Base-by-base conservation (phyloP, 1,139 yeast genomes). In the Keqinozyma sinolaborantium region DNA sequence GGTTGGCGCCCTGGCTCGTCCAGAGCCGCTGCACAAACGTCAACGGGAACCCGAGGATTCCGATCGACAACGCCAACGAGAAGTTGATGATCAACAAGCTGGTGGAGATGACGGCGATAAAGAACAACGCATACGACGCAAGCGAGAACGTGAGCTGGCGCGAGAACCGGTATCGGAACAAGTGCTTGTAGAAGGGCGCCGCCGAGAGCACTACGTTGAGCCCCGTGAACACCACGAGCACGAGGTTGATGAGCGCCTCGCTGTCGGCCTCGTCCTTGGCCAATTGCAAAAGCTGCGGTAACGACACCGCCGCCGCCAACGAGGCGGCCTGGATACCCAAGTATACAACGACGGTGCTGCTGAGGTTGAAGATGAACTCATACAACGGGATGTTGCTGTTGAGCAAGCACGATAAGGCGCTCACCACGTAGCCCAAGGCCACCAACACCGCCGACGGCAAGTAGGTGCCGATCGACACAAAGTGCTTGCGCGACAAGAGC, bases 381-480 rank as follows among this genome's bases (percentile, higher is more conserved):
- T 38, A 25, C 3, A 55, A 31, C 8, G 51, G 40, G 18, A 64
- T 50, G 2, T 60, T 58, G 31, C 73, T 67, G 36, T 73, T 73
- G 30, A 84, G 50, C 25, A 79, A 51, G 11, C 77, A 60, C 44
- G 83, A 76, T 27, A 85, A 59, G 0, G 96, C 75, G 48, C 87
- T 78, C 24, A 88, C 44, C 0, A 88, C 79, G 64, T 76, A 90
- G 4, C 88, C 62, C 7, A 76, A 72, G 1, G 95, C 84, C 6
- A 84, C 60, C 16, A 85, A 61, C 30, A 83, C 80, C 0, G 95
- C 95, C 2, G 94, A 70, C 1, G 97, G 98, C 32, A 94, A 65
- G 51, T 90, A 94, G 13, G 95, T 87, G 2, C 96, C 97, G 45
- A 94, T 90, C 3, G 96, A 86, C 11, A 92, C 95, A 61, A 94